Conservation (phyloP, 495 filamentous ascomycete genomes). For the Tuber melanosporum region DNA sequence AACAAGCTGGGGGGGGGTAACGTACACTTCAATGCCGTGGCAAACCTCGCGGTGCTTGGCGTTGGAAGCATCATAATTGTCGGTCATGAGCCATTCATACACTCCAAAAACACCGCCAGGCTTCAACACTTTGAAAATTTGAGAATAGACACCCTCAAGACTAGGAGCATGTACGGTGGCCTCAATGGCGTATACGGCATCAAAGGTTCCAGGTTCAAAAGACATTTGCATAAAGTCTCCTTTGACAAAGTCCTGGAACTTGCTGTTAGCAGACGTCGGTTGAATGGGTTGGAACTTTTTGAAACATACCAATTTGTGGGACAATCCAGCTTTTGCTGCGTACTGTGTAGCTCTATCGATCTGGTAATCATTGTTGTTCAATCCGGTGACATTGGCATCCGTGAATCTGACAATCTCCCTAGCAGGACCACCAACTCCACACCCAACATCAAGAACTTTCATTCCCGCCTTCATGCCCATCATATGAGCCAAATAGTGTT, state of each 20-base stretch:
- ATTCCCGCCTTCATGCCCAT: slow-evolving; percentile 80
- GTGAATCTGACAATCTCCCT: slow-evolving; percentile 95
- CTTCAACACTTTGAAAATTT: slow-evolving; percentile 94
- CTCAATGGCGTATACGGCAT: slow-evolving; percentile 93
- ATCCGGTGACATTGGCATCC: slow-evolving; percentile 76
- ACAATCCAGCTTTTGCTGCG: slow-evolving; percentile 71
- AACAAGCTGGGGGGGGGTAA: neutral
- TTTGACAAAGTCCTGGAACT: slow-evolving; percentile 64
- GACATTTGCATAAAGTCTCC: slow-evolving; percentile 99
- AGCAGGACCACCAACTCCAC: slow-evolving; percentile 95
- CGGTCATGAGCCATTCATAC: slow-evolving; percentile 99
- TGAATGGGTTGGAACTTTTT: slow-evolving; percentile 18
- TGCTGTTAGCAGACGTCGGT: neutral
- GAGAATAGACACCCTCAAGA: slow-evolving; percentile 86
- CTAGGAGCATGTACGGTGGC: slow-evolving; percentile 93
- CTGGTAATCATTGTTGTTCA: slow-evolving; percentile 99
- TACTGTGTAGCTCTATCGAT: slow-evolving; percentile 89
- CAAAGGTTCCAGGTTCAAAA: slow-evolving; percentile 85
- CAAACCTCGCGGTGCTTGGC: slow-evolving; percentile 82
- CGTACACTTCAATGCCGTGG: slow-evolving; percentile 77
- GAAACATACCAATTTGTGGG: slow-evolving; percentile 51
- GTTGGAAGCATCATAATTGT: slow-evolving; percentile 86
- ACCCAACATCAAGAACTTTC: slow-evolving; percentile 93
- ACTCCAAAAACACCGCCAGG: slow-evolving; percentile 94
- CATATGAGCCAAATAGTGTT: slow-evolving; percentile 92